Conservation (phyloP, 2,329 filamentous ascomycete species). For the Coniochaeta pulveracea region DNA sequence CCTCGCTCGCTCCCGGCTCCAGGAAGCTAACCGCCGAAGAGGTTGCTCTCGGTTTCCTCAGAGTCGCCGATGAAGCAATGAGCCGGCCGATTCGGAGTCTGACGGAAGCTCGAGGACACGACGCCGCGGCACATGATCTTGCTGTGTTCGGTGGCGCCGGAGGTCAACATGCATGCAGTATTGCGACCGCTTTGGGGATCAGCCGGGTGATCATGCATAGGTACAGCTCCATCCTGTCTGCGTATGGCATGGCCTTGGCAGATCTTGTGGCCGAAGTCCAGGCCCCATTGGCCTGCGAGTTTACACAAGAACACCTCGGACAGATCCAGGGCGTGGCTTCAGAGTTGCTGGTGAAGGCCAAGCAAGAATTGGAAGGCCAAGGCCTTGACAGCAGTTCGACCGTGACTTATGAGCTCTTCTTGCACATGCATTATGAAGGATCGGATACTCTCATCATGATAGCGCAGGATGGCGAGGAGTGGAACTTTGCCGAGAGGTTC, state of each 20-base stretch:
- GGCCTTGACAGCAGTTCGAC: background rate
- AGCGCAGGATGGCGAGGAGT: constrained; percentile 35
- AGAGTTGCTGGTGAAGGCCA: background rate
- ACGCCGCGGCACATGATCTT: constrained; percentile 57
- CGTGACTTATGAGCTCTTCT: background rate
- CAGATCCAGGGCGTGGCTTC: background rate
- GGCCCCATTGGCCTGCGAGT: constrained; percentile 32
- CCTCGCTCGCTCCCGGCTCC: constrained; percentile 33
- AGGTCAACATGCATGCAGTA: constrained; percentile 59
- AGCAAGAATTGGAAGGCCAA: background rate
- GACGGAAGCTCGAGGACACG: constrained; percentile 61
- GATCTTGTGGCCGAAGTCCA: constrained; percentile 65
- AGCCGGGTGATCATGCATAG: constrained; percentile 57
- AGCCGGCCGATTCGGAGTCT: constrained; percentile 58
- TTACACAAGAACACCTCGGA: constrained; percentile 28
- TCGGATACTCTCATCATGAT: constrained; percentile 4
- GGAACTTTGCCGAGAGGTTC: constrained; percentile 56
- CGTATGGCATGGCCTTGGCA: constrained; percentile 61
- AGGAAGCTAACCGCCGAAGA: constrained; percentile 49
- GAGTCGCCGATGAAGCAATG: constrained; percentile 62
- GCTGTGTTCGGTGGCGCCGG: constrained; percentile 65
- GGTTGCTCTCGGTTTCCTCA: constrained; percentile 59
- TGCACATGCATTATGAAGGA: constrained; percentile 3
- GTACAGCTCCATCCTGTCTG: constrained; percentile 58
- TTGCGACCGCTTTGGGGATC: constrained; percentile 56